Evolutionary conservation across 2,329 filamentous ascomycete genomes (phyloP).

Genomic region (Cladorrhinum sp.): DNA sequence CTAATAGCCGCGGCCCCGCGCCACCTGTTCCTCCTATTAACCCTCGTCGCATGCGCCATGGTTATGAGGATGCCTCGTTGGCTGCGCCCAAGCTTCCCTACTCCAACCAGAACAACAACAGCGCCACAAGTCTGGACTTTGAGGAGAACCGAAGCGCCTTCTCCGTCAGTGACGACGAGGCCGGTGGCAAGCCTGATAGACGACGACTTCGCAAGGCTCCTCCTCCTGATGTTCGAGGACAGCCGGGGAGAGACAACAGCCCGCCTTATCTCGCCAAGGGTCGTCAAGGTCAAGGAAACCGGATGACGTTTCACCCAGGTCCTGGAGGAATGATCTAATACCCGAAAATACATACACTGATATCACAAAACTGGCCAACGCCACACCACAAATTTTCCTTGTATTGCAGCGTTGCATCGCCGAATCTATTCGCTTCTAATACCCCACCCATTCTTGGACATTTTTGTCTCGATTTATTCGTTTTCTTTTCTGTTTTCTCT

Average conservation of each 20-base stretch:
- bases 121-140: constrained; percentile 16
- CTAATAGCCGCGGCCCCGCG: constrained; percentile 36
- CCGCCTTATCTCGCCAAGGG: constrained; percentile 32
- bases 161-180: constrained; percentile 41
- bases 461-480: not conserved
- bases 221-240: constrained; percentile 37
- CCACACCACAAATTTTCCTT: not conserved
- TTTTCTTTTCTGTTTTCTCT: not conserved
- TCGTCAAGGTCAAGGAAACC: constrained; percentile 35
- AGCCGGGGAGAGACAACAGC: constrained; percentile 26
- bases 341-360: not conserved
- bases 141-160: constrained; percentile 30
- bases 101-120: constrained; percentile 23
- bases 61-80: constrained; percentile 32
- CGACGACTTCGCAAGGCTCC: constrained; percentile 44
- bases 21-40: constrained; percentile 60
- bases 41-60: constrained; percentile 48
- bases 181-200: constrained; percentile 34
- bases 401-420: not conserved
- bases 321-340: constrained; percentile 37
- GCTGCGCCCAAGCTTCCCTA: constrained; percentile 34
- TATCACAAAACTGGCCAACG: not conserved
- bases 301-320: constrained; percentile 31
- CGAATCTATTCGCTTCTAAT: not conserved
- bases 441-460: not conserved